Percentiles rank a stretch among this genome's conserved stretches.
phyloP scores from a whole-genome alignment of 768 basidiomycete species.

The Leccinum fibrillosum region DNA sequence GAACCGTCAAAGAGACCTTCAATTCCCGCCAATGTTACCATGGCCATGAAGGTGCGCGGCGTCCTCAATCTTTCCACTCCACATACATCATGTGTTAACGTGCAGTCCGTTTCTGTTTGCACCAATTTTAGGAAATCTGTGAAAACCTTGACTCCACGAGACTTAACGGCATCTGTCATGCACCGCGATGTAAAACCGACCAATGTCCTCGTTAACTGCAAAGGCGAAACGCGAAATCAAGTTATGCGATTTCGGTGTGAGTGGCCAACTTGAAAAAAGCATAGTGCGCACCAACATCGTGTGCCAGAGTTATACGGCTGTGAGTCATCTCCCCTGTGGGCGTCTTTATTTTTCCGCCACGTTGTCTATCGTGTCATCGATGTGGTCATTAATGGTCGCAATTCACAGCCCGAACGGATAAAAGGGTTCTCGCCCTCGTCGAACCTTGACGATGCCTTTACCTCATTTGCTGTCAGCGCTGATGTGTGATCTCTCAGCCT shows the following conservation, averaged over 20 bases:
- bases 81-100: slow-evolving; percentile 10
- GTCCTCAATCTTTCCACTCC: slow-evolving; percentile 12
- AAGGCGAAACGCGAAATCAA: slow-evolving; percentile 75
- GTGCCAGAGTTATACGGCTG: no score
- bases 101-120: background rate
- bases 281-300: slow-evolving; percentile 98
- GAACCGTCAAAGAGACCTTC: slow-evolving; percentile 96
- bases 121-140: slow-evolving; percentile 78
- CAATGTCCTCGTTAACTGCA: slow-evolving; percentile 82
- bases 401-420: slow-evolving; percentile 84
- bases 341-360: background rate
- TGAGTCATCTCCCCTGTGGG: slow-evolving; percentile 28
- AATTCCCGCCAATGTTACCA: slow-evolving; percentile 92
- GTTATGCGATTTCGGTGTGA: slow-evolving; percentile 97
- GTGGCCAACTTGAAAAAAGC: slow-evolving; percentile 93
- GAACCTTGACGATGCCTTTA: slow-evolving; percentile 30
- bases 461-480: slow-evolving; percentile 88
- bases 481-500: slow-evolving; percentile 98
- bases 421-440: slow-evolving; percentile 72
- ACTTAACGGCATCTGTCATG: slow-evolving; percentile 88
- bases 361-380: slow-evolving; percentile 3
- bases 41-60: slow-evolving; percentile 92
- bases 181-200: slow-evolving; percentile 90
- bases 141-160: slow-evolving; percentile 92
- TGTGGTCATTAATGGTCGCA: background rate